Base-by-base conservation (phyloP, 2,329 filamentous ascomycete genomes). In the Exserohilum rostratum region DNA sequence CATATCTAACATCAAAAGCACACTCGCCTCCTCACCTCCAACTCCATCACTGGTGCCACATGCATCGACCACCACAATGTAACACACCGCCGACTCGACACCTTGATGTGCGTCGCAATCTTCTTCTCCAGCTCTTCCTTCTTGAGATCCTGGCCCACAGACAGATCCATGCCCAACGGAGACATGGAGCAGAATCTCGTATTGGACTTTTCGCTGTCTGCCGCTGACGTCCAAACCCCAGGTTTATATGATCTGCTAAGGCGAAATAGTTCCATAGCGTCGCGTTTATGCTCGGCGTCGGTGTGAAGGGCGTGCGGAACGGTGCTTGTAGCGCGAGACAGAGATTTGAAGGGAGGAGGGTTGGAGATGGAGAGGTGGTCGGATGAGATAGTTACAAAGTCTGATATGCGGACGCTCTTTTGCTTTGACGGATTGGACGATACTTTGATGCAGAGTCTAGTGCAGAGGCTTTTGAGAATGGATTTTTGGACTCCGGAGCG, bases 321-420 rank as follows among this genome's bases (percentile, higher is more conserved):
- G 2, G 33, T n/a, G 1, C 47, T 45, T 30, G 18, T 15, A 0
- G 27, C 45, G n/a, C 31, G 17, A 5, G 53, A 46, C 11, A 51
- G 48, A 11, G 27, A 3, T 13, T 39, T n/a, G 43, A 62, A 56
- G 9, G 51, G 46, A 1, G 47, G 53, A 0, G 56, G 51, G 20
- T 62, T 51, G 42, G 30, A 39, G 13, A 40, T 34, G 34, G 48
- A 55, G 6, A 58, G 56, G 12, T 45, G 22, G 10, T 54, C 42
- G 12, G 61, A 37, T 6, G 56, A 62, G 5, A 64, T 34, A 17
- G 50, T 56, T 11, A 39, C 58, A 9, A 25, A 49, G 15, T 53
- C 37, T 30, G 52, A n/a, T 17, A 48, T 44, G 22, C 54, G 55
- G n/a, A 58, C 45, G 30, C 59, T 58, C 38, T 62, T 64, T 18